Percentiles rank a stretch among this genome's conserved stretches.
These are phyloP conservation scores for Solanum sejunctum DNA, from an alignment of 257 asterid genomes.

Conservation along the genomic window DNA sequence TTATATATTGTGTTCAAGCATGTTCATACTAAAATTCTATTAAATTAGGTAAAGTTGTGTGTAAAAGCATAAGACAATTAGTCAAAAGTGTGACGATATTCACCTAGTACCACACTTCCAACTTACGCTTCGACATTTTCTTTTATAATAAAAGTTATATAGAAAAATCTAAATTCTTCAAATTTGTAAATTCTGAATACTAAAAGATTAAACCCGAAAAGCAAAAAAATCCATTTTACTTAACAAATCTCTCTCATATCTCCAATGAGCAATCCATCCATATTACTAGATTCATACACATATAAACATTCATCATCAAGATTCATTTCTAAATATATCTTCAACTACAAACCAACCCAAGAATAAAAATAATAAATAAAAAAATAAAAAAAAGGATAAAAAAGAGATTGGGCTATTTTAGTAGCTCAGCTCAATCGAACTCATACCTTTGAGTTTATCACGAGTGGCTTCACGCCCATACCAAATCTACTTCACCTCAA, in stretches of 20 bases:
- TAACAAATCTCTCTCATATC: background rate
- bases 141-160: too few relatives aligned
- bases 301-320: background rate
- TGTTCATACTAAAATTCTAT: background rate
- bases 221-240: background rate
- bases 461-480: background rate
- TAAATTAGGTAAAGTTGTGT: background rate
- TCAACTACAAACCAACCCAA: background rate
- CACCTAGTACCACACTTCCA: too few relatives aligned
- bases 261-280: background rate
- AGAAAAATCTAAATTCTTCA: background rate
- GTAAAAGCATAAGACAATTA: background rate
- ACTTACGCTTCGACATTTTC: too few relatives aligned
- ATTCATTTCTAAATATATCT: background rate
- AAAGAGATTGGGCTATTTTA: background rate
- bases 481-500: background rate
- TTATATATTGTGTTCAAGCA: background rate
- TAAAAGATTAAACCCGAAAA: background rate
- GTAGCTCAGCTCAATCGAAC: background rate
- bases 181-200: accelerated
- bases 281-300: background rate
- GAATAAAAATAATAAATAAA: background rate
- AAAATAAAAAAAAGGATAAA: background rate
- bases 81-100: background rate
- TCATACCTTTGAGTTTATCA: background rate